Evolutionary conservation across 768 basidiomycete genomes (phyloP).

Genomic region (Zangia roseola): DNA sequence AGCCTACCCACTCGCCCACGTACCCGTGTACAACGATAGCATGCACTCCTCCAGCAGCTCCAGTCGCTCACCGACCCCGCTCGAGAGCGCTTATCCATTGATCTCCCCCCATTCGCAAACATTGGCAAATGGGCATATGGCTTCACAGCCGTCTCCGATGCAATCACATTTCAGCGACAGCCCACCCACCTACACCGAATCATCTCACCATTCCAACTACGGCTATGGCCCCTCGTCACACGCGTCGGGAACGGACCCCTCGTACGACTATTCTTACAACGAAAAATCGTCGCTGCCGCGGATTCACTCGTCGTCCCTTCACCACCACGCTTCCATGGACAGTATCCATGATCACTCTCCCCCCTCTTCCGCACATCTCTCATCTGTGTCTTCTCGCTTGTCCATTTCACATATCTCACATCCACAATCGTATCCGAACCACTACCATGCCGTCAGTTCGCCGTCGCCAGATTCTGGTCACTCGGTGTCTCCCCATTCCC

Average conservation of each 20-base stretch:
- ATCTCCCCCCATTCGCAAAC: constrained; percentile 32
- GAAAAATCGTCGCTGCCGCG: constrained; percentile 32
- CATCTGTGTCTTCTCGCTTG: constrained; percentile 49
- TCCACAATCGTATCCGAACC: constrained; percentile 44
- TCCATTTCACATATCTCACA: constrained; percentile 62
- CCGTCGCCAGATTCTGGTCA: constrained; percentile 54
- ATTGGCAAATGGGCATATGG: constrained; percentile 36
- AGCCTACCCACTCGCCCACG: constrained; percentile 31
- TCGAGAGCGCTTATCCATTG: constrained; percentile 43
- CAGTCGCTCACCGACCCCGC: constrained; percentile 46
- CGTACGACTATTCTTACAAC: constrained; percentile 30
- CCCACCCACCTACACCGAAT: constrained; percentile 29
- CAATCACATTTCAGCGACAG: constrained; percentile 31
- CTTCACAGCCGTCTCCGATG: constrained; percentile 31
- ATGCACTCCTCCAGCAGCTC: constrained; percentile 36
- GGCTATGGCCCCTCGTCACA: constrained; percentile 29
- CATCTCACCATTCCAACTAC: constrained; percentile 33
- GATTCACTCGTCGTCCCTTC: constrained; percentile 29
- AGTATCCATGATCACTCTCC: constrained; percentile 30
- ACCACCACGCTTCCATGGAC: constrained; percentile 30
- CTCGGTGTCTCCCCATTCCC: constrained; percentile 41
- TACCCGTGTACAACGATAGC: constrained; percentile 25
- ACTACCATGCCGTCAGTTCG: constrained; percentile 36
- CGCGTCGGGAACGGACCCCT: constrained; percentile 23
- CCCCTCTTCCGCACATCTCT: constrained; percentile 29